These are phyloP conservation scores for Pichia sp. DNA, from an alignment of 1,139 yeast species.

Conservation along the genomic window DNA sequence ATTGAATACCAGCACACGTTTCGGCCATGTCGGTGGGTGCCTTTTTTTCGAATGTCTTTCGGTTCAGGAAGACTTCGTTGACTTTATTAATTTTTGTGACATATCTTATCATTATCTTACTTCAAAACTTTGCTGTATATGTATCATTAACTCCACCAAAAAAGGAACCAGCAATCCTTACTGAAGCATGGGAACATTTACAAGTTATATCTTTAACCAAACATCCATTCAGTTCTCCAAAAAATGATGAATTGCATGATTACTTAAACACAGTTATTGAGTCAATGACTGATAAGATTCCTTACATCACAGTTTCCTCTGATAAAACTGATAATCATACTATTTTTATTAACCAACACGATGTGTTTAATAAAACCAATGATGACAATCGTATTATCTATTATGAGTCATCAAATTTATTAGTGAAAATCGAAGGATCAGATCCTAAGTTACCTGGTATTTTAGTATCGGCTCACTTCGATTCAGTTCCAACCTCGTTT, in stretches of 20 bases:
- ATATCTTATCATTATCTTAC: constrained; percentile 1
- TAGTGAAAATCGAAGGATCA: constrained; percentile 66
- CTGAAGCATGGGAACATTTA: constrained; percentile 14
- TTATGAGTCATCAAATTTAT: constrained; percentile 72
- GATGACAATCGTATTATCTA: constrained; percentile 47
- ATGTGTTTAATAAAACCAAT: constrained; percentile 39
- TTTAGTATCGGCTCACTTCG: constrained; percentile 79
- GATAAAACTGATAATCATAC: constrained; percentile 38
- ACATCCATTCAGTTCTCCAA: constrained; percentile 75
- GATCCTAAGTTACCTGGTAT: constrained; percentile 55
- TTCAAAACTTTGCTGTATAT: constrained; percentile 5
- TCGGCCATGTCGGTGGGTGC: not conserved
- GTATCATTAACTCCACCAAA: constrained; percentile 7
- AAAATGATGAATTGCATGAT: constrained; percentile 71
- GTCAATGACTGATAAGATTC: constrained; percentile 28
- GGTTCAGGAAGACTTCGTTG: constrained; percentile 15
- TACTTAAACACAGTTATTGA: constrained; percentile 47
- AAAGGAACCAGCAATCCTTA: constrained; percentile 8
- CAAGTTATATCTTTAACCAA: constrained; percentile 14
- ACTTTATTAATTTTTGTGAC: constrained; percentile 6
- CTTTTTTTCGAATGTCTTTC: constrained; percentile 3
- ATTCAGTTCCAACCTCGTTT: constrained; percentile 79
- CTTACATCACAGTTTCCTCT: constrained; percentile 43
- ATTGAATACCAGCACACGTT: not conserved
- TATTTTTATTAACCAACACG: constrained; percentile 42